phyloP scores from a whole-genome alignment of 306 rosid genomes.

The Mimosa bimucronata region DNA sequence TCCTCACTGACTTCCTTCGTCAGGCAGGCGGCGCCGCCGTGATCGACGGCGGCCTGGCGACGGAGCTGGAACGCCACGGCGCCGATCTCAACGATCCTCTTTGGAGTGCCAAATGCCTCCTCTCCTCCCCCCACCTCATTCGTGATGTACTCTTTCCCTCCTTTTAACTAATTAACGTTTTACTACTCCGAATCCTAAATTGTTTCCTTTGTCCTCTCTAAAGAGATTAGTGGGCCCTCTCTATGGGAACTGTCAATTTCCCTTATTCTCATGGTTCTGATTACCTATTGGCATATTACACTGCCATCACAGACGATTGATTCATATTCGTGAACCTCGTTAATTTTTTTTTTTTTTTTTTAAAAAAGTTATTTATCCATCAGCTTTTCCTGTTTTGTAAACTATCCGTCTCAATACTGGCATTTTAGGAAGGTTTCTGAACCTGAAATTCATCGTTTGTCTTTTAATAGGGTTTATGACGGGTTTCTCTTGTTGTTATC shows the following conservation, averaged over 20 bases:
- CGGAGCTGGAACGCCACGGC: slow-evolving; percentile 62
- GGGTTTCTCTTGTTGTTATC: neutral
- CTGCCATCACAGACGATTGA: neutral
- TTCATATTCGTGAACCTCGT: neutral
- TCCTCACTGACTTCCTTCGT: slow-evolving; percentile 45
- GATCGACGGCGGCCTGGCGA: slow-evolving; percentile 59
- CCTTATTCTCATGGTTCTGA: neutral
- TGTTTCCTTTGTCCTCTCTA: neutral
- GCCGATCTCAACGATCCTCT: slow-evolving; percentile 65
- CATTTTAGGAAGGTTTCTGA: neutral
- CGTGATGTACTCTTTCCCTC: slow-evolving; percentile 45
- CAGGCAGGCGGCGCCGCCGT: slow-evolving; percentile 51
- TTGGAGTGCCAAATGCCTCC: slow-evolving; percentile 68
- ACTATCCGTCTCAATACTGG: neutral
- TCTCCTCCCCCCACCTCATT: slow-evolving; percentile 52
- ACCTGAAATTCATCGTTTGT: slow-evolving; percentile 2
- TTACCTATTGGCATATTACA: neutral
- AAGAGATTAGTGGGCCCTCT: neutral
- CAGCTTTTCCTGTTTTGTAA: neutral
- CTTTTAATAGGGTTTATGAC: slow-evolving; percentile 1
- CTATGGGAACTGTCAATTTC: neutral
- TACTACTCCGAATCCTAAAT: neutral
- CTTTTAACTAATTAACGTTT: neutral
- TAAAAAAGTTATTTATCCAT: neutral
- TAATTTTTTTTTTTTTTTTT: neutral